phyloP scores from a whole-genome alignment of 345 rosid species.

The Sapria himalayana region DNA sequence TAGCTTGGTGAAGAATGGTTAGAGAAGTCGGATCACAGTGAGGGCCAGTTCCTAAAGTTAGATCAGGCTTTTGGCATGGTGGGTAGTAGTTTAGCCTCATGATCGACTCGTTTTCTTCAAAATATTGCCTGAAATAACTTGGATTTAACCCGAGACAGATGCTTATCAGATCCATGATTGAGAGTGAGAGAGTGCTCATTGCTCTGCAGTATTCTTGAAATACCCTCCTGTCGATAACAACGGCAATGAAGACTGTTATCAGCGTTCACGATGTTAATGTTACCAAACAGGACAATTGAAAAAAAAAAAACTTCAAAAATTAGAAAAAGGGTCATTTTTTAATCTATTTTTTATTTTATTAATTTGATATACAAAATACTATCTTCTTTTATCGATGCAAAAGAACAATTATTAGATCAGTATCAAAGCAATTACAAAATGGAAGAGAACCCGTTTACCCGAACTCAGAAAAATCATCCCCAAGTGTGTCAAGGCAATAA shows the following conservation, averaged over 20 bases:
- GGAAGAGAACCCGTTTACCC: conserved; percentile 24
- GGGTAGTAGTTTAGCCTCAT: conserved; percentile 96
- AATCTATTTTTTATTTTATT: too few relatives aligned
- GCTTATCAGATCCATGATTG: conserved; percentile 83
- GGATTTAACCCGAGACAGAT: conserved; percentile 46
- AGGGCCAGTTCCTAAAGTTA: conserved; percentile 92
- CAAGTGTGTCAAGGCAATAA: conserved; percentile 40
- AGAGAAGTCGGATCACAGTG: conserved; percentile 97
- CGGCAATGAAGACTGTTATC: conserved; percentile 1
- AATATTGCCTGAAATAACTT: conserved; percentile 40
- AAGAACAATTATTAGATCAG: too few relatives aligned
- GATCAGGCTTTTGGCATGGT: conserved; percentile 85
- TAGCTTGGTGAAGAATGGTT: conserved; percentile 94
- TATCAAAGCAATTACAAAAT: too few relatives aligned
- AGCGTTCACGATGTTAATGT: background rate
- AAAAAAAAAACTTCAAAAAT: too few relatives aligned
- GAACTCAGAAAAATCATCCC: conserved; percentile 31
- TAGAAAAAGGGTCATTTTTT: too few relatives aligned
- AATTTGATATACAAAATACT: too few relatives aligned
- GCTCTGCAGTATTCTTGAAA: conserved; percentile 69
- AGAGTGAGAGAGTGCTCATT: conserved; percentile 65
- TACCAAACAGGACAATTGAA: background rate
- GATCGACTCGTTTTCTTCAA: conserved; percentile 75
- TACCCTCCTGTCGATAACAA: conserved; percentile 23
- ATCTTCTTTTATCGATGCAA: too few relatives aligned